Evolutionary conservation across 2,329 filamentous ascomycete genomes (phyloP).

Genomic region (Clonostachys rosea): DNA sequence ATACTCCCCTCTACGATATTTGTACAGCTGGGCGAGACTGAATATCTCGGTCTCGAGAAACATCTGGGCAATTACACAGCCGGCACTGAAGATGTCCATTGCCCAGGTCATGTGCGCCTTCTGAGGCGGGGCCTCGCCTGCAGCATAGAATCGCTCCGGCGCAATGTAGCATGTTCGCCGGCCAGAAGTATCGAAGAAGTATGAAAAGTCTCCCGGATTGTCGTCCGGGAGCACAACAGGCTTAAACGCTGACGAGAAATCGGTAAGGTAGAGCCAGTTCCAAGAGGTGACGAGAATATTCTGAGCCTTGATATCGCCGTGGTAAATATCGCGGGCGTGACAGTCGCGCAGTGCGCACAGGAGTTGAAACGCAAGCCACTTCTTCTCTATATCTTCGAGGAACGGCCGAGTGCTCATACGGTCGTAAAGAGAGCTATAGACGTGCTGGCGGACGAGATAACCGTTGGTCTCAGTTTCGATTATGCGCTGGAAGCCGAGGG

Average conservation of each 20-base stretch:
- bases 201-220: slow-evolving; percentile 95
- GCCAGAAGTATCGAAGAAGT: slow-evolving; percentile 93
- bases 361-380: slow-evolving; percentile 95
- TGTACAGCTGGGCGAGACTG: slow-evolving; percentile 91
- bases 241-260: slow-evolving; percentile 95
- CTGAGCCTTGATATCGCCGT: slow-evolving; percentile 98
- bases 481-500: slow-evolving; percentile 82
- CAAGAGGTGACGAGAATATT: slow-evolving; percentile 96
- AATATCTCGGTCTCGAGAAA: slow-evolving; percentile 97
- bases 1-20: slow-evolving; percentile 89
- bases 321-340: slow-evolving; percentile 82
- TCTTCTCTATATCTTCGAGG: slow-evolving; percentile 96
- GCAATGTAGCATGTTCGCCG: slow-evolving; percentile 92
- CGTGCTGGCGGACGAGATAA: slow-evolving; percentile 89
- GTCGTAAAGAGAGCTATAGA: slow-evolving; percentile 96
- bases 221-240: slow-evolving; percentile 91
- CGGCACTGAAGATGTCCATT: slow-evolving; percentile 97
- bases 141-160: slow-evolving; percentile 81
- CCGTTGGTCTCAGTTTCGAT: slow-evolving; percentile 89
- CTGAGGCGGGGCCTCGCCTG: slow-evolving; percentile 60
- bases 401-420: slow-evolving; percentile 95
- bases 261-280: slow-evolving; percentile 98
- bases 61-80: slow-evolving; percentile 93
- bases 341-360: slow-evolving; percentile 90
- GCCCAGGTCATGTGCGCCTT: slow-evolving; percentile 70